Evolutionary conservation across 257 asterid species (phyloP), one percentile per base, ranked within the genome.

Genomic region (Sherardia arvensis): DNA sequence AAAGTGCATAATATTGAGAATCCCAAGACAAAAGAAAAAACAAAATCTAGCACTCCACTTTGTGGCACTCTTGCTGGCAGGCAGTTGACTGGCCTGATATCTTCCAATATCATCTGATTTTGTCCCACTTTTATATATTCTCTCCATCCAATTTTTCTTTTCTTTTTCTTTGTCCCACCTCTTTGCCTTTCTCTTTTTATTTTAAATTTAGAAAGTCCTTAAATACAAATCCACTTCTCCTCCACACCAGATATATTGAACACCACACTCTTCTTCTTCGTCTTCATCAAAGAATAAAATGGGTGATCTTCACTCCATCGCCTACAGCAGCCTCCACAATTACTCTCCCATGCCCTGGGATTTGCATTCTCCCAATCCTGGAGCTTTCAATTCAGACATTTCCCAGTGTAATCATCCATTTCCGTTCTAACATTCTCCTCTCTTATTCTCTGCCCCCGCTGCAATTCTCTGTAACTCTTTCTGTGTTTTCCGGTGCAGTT

Each of bases 341-440:
- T 58, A 47, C 70, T 62, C 84, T 51, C 78, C 81, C 77, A 67
- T 66, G 59, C 76, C 72, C 60, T 76, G 78, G 74, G 81, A 68
- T 69, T 68, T 79, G 45, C 77, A 79, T 61, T 69, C 77, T 10
- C 47, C 47, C 53, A 71, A 69, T 65, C 79, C 86, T 72, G 87
- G 82, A 81, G 92, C 84, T 87, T 65, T 84, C 95, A 78, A 84
- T 81, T 68, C 83, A 75, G 81, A 78, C 76, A 79, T 78, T 73
- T 76, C 80, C 70, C 74, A 69, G 40, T 80, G 81, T 77, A 77
- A 66, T 30, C 62, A 22, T 11, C 3, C 34, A 14, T 23, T 12
- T 6, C 9, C 2, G 32, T 27, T 59, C 30, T 30, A n/a, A n/a
- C n/a, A n/a, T 53, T 25, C 25, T 64, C 36, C 26, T 62, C 40